Percentiles rank a stretch among this genome's conserved stretches.
These are phyloP conservation scores for Lentinus polychrous DNA, from an alignment of 1,284 basidiomycete species.

Conservation along the genomic window DNA sequence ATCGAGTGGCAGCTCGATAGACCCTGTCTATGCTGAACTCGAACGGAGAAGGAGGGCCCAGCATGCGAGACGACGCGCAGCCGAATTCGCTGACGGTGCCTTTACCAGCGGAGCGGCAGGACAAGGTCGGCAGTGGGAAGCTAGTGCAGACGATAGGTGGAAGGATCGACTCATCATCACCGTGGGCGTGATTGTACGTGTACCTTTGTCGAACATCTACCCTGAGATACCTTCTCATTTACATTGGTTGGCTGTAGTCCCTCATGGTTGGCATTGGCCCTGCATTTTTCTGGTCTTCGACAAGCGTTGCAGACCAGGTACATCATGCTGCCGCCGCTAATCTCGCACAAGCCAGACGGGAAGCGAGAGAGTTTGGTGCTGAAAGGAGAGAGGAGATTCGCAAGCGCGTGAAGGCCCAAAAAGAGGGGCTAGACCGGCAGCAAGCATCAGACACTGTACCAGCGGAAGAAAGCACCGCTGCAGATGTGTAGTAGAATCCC, in stretches of 20 bases:
- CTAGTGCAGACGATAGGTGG: slow-evolving; percentile 28
- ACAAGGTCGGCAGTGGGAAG: slow-evolving; percentile 9
- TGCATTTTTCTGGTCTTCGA: slow-evolving; percentile 18
- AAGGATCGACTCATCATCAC: slow-evolving; percentile 35
- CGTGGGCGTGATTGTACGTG: slow-evolving; percentile 31
- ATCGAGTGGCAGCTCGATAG: slow-evolving; percentile 12
- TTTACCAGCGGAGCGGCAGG: slow-evolving; percentile 3
- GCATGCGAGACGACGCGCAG: slow-evolving; percentile 9
- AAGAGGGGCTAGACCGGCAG: slow-evolving; percentile 7
- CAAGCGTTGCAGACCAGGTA: slow-evolving; percentile 17
- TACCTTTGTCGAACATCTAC: neutral
- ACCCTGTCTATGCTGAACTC: slow-evolving; percentile 32
- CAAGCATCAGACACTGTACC: too few relatives aligned
- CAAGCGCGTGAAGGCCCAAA: slow-evolving; percentile 28
- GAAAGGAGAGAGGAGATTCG: slow-evolving; percentile 34
- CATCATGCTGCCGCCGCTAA: slow-evolving; percentile 33
- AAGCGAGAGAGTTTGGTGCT: slow-evolving; percentile 33
- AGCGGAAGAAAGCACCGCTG: too few relatives aligned
- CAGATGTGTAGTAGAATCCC: too few relatives aligned
- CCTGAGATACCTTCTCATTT: neutral
- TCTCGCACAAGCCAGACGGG: slow-evolving; percentile 35
- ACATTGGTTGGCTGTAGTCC: slow-evolving; percentile 18
- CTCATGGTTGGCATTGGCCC: slow-evolving; percentile 29
- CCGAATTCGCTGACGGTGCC: neutral
- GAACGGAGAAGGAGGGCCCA: slow-evolving; percentile 25